Percentiles rank a stretch among this genome's conserved stretches.
These are phyloP conservation scores for Xylaria sp. DNA, from an alignment of 2,329 filamentous ascomycete genomes.

Conservation along the genomic window DNA sequence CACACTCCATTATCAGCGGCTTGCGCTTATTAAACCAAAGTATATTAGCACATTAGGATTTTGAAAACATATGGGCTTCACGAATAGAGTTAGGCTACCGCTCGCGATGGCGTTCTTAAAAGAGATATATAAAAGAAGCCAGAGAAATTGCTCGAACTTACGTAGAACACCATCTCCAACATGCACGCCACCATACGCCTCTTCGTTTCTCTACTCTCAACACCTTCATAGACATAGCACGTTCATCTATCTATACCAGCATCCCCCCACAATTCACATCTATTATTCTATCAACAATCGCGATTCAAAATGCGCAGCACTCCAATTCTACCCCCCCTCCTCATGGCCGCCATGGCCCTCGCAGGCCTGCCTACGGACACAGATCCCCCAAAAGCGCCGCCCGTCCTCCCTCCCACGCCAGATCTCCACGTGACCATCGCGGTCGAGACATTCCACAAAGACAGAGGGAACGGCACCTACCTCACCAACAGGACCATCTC, in stretches of 20 bases:
- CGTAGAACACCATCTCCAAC: neutral
- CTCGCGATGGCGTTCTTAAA: neutral
- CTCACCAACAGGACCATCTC: slow-evolving; percentile 16
- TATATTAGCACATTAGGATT: neutral
- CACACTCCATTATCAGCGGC: neutral
- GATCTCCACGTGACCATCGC: neutral
- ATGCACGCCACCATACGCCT: no score
- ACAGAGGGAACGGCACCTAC: neutral
- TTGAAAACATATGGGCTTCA: neutral
- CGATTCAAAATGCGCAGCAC: slow-evolving; percentile 18
- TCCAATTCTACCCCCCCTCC: slow-evolving; percentile 19
- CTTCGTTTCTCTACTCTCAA: no score
- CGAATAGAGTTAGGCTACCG: neutral
- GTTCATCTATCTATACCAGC: neutral
- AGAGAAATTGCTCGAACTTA: neutral
- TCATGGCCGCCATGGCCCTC: neutral
- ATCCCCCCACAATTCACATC: neutral
- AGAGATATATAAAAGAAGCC: neutral
- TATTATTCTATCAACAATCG: neutral
- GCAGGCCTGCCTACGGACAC: no score
- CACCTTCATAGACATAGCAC: neutral
- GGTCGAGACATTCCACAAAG: neutral
- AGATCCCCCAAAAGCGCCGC: neutral
- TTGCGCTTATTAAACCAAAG: neutral
- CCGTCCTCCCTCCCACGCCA: no score